phyloP scores from a whole-genome alignment of 805 yeast genomes.

The Yamadazyma kitorensis region DNA sequence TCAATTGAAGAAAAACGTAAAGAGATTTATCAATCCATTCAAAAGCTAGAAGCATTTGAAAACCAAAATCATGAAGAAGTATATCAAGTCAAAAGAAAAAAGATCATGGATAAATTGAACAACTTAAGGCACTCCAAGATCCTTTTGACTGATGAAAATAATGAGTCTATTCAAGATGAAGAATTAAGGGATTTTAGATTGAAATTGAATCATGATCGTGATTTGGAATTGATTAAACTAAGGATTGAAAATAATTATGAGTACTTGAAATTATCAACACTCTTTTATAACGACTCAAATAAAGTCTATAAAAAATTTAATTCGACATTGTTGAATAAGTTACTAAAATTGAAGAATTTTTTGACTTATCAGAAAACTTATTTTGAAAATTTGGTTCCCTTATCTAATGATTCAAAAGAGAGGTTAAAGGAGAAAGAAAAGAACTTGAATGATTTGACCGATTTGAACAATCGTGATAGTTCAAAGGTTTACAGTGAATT shows the following conservation, averaged over 20 bases:
- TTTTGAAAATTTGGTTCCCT: conserved; percentile 21
- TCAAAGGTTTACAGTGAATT: conserved; percentile 17
- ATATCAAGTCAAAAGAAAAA: conserved; percentile 20
- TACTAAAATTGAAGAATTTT: conserved; percentile 37
- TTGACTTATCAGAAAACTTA: conserved; percentile 34
- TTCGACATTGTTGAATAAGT: conserved; percentile 27
- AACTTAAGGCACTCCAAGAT: conserved; percentile 25
- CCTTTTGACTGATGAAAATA: conserved; percentile 16
- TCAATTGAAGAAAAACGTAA: conserved; percentile 21
- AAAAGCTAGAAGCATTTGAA: conserved; percentile 18
- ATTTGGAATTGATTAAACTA: conserved; percentile 31
- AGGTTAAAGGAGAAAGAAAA: no score
- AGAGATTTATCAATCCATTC: conserved; percentile 15
- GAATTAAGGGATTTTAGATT: conserved; percentile 23
- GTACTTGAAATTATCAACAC: conserved; percentile 25
- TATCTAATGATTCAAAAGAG: conserved; percentile 12
- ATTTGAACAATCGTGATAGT: conserved; percentile 19
- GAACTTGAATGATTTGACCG: conserved; percentile 15
- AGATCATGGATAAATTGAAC: conserved; percentile 23
- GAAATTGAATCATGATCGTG: conserved; percentile 23
- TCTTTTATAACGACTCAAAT: conserved; percentile 38
- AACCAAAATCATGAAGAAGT: conserved; percentile 16
- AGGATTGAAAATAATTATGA: conserved; percentile 32
- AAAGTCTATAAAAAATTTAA: conserved; percentile 31
- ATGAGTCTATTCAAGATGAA: conserved; percentile 20